Evolutionary conservation across 176 grass and related monocot genomes (phyloP).

Genomic region (Oryza brachyantha): DNA sequence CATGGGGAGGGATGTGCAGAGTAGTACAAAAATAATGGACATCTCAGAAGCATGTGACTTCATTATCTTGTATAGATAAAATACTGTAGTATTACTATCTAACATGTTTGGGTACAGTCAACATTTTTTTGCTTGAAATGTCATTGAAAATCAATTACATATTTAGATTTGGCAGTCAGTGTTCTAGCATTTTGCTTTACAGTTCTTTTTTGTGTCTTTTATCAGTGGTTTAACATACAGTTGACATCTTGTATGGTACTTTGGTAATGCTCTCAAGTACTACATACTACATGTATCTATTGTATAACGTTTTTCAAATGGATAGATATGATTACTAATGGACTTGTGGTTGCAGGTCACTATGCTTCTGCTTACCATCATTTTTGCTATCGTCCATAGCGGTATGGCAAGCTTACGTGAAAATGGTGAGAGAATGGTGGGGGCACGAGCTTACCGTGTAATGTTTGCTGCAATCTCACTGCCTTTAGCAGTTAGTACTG

Average conservation of each 20-base stretch:
- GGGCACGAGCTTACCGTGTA: conserved; percentile 78
- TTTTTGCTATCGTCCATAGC: conserved; percentile 89
- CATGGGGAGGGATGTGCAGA: neutral
- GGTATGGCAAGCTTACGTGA: conserved; percentile 85
- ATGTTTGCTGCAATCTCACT: conserved; percentile 90
- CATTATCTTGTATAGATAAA: no score
- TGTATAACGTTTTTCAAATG: neutral
- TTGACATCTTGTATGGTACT: neutral
- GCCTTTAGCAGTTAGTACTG: conserved; percentile 75
- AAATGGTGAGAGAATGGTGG: conserved; percentile 77
- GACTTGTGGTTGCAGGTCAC: conserved; percentile 51
- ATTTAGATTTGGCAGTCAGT: neutral
- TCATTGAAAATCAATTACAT: neutral
- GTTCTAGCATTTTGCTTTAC: neutral
- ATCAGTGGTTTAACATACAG: neutral
- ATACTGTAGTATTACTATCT: neutral
- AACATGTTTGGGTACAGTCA: neutral
- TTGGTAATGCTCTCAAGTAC: neutral
- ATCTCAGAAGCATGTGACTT: neutral
- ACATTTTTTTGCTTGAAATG: neutral
- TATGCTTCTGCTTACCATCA: conserved; percentile 66
- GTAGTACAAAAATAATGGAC: neutral
- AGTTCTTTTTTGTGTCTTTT: neutral
- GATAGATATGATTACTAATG: neutral
- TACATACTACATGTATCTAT: conserved; percentile 17